Evolutionary conservation across 495 filamentous ascomycete genomes (phyloP).

Genomic region (Astrocystis sublimbata): DNA sequence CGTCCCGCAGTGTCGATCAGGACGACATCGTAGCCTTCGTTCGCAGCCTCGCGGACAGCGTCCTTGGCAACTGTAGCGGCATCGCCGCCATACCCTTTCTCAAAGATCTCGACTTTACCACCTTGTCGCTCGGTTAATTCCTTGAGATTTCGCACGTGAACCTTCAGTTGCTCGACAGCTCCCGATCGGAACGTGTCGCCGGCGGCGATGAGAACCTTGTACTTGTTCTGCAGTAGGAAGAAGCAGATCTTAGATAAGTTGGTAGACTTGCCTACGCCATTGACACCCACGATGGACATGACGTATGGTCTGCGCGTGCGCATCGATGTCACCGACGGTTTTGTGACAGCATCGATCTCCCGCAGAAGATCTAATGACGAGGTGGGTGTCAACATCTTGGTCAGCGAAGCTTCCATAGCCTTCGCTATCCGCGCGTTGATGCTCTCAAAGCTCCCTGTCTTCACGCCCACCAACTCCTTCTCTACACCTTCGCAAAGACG

Average conservation of each 20-base stretch:
- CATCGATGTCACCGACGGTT: constrained; percentile 56
- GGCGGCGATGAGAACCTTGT: constrained; percentile 91
- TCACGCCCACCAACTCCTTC: constrained; percentile 82
- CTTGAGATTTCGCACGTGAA: constrained; percentile 87
- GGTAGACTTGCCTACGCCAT: constrained; percentile 96
- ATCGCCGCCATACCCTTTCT: constrained; percentile 97
- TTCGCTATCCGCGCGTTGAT: constrained; percentile 78
- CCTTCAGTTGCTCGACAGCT: constrained; percentile 93
- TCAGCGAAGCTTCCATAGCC: constrained; percentile 86
- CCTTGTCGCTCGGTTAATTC: constrained; percentile 81
- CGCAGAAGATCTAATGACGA: constrained; percentile 91
- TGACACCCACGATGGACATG: constrained; percentile 96
- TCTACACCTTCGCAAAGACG: constrained; percentile 90
- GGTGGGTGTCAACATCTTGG: constrained; percentile 93
- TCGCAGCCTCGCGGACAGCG: constrained; percentile 75
- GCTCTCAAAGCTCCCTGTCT: constrained; percentile 90
- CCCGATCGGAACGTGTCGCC: constrained; percentile 98
- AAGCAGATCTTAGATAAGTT: constrained; percentile 96
- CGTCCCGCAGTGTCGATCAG: constrained; percentile 95
- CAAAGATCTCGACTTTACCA: constrained; percentile 84
- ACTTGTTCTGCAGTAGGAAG: constrained; percentile 95
- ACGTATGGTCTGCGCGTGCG: constrained; percentile 79
- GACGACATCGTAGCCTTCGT: constrained; percentile 84
- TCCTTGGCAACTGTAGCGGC: constrained; percentile 94
- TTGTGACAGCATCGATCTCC: constrained; percentile 80